Base-by-base conservation (phyloP, 345 rosid species). In the Jatropha curcas region DNA sequence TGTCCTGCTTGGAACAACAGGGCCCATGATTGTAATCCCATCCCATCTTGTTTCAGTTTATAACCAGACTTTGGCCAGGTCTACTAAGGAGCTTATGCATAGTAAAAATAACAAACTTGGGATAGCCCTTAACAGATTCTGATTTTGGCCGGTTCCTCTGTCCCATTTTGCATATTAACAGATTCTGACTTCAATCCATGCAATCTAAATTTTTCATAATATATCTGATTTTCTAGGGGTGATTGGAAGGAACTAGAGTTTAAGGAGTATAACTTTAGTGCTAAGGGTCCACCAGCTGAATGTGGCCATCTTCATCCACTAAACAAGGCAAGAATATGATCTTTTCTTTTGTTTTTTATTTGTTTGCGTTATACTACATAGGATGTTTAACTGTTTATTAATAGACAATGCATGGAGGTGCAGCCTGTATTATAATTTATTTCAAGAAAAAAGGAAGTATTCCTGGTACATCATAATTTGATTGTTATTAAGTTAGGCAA, bases 221-320 rank as follows among this genome's bases (percentile, higher is more conserved):
- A 73, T 78, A 61, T 70, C 30, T 62, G 51, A 68, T 67, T 17
- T 62, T 79, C 70, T 76, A 94, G 98, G 83, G 93, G 90, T 50
- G 96, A 90, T 71, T 94, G 96, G 99, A 81, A 82, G 80, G 92
- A 88, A 22, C 71, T 90, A 67, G 96, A 90, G 75, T 92, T 95
- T 79, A 95, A 95, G 81, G 98, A 88, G 72, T 92, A 92, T 76
- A 95, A 95, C 81, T 90, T 90, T 82, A 86, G 80, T 62, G 96
- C 98, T 51, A 92, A 90, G 83, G 99, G 99, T 78, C 91, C 79
- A 68, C 94, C 92, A 68, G 70, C 88, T 72, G 95, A 92, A 74
- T 78, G 94, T 80, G 98, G 98, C 57, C 88, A 92, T 85, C 91
- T 94, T 72, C 98, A 94, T 73, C 98, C 98, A 12, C 90, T 94